A percentile compares a stretch with the other conserved stretches of the same genome.
These are phyloP conservation scores for Calonectria naviculata DNA, from an alignment of 2,329 filamentous ascomycete genomes.

Conservation along the genomic window DNA sequence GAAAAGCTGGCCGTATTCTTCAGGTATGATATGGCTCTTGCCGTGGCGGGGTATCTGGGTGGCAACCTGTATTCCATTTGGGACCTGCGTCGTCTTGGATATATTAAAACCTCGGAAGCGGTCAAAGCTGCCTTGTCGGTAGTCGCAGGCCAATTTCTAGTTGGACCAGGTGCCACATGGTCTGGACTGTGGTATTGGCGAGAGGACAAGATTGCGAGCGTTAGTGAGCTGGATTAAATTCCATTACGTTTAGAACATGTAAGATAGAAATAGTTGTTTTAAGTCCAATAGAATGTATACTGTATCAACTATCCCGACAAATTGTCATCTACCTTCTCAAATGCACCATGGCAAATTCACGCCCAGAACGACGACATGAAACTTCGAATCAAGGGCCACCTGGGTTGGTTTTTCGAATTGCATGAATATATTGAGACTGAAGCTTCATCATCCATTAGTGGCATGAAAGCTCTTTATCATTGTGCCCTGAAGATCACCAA, in stretches of 20 bases:
- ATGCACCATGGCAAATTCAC: background rate
- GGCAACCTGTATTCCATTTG: background rate
- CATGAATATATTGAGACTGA: background rate
- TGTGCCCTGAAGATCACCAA: background rate
- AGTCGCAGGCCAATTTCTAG: background rate
- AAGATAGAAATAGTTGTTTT: background rate
- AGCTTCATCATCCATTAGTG: background rate
- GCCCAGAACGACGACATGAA: background rate
- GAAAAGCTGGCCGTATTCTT: background rate
- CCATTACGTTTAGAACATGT: background rate
- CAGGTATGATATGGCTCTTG: background rate
- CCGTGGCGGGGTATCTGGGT: background rate
- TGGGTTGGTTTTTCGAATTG: background rate
- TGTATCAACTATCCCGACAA: background rate
- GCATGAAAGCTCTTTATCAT: background rate
- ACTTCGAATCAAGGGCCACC: background rate
- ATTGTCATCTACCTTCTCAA: background rate
- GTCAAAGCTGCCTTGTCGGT: background rate
- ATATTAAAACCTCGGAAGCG: background rate
- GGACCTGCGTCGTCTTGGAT: background rate
- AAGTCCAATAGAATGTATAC: background rate
- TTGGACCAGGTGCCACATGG: background rate
- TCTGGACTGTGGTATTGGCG: background rate
- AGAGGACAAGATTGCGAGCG: background rate
- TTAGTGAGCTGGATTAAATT: background rate